Base-by-base conservation (phyloP, 257 asterid genomes). In the Nicotiana undulata region DNA sequence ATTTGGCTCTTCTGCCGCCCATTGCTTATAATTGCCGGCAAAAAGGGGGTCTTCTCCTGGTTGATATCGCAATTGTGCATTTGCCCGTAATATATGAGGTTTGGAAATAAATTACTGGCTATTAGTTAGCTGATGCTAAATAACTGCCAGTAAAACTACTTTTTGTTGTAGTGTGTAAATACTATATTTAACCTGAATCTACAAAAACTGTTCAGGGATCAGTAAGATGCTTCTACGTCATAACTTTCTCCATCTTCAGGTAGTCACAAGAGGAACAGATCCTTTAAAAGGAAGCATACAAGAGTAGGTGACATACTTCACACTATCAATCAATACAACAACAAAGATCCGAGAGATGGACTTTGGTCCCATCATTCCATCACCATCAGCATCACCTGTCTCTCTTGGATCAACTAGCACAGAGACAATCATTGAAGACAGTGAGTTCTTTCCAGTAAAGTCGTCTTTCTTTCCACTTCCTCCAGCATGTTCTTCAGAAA, bases 321-420 rank as follows among this genome's bases (percentile, higher is more conserved):
- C 97, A 60, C 97, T 93, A 85, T 95, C 99, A 18, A 93, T 88
- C 78, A 95, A 79, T 52, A 95, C 98, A 18, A 95, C 99, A 12
- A 95, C 97, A 72, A 93, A 95, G 3, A 95, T 91, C 51, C 96
- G 89, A 9, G 99, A 85, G 44, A 95, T 86, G 68, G 98, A 87
- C 85, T 93, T 93, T 1, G 89, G 82, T 34, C 99, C 96, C 89
- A 93, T 89, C 85, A 93, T 87, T 16, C 93, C 92, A 26, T 89
- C 97, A 75, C 87, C 97, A 10, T 93, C 98, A 12, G 85, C 84
- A 83, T 93, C 98, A 7, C 92, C 93, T 2, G 86, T 87, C 85
- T 95, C 99, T 81, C 98, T 88, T 8, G 99, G 99, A 88, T 95
- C 99, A 29, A 93, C 91, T 6, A 95, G 98, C 82, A 95, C 98